Evolutionary conservation across 2,329 filamentous ascomycete genomes (phyloP).

Genomic region (Fusarium sp.): DNA sequence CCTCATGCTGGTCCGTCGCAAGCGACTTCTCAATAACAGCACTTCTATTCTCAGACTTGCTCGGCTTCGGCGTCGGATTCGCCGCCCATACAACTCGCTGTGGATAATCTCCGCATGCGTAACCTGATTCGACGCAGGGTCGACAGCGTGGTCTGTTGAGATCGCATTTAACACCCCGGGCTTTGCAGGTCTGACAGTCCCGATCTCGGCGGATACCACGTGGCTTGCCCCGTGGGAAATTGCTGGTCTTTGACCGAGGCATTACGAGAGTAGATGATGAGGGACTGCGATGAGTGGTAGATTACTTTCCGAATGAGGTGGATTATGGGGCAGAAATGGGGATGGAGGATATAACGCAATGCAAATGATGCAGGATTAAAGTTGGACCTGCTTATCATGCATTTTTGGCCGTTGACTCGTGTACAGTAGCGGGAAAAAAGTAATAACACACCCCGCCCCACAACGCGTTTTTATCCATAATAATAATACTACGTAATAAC

Average conservation of each 20-base stretch:
- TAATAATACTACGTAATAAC: too few relatives aligned
- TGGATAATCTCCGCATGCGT: constrained; percentile 45
- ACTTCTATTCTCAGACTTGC: neutral
- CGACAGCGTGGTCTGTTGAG: constrained; percentile 42
- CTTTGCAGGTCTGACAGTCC: constrained; percentile 42
- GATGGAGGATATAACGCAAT: neutral
- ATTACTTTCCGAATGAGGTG: constrained; percentile 12
- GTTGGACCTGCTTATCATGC: neutral
- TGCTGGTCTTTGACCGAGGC: constrained; percentile 2
- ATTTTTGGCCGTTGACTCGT: neutral
- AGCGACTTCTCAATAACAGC: neutral
- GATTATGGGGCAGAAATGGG: neutral
- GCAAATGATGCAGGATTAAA: neutral
- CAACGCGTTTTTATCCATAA: too few relatives aligned
- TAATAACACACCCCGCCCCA: too few relatives aligned
- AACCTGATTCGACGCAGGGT: constrained; percentile 41
- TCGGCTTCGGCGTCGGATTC: neutral
- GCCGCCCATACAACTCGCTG: constrained; percentile 45
- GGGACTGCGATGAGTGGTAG: neutral
- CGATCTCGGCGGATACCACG: constrained; percentile 43
- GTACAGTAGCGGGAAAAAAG: too few relatives aligned
- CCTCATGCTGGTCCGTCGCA: neutral
- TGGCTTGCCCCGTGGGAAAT: constrained; percentile 37
- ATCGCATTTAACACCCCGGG: constrained; percentile 41
- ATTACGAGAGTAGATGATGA: neutral